Percentiles rank a stretch among this genome's conserved stretches.
Conservation (phyloP, 1,284 basidiomycete species). For the Tilletia indica region DNA sequence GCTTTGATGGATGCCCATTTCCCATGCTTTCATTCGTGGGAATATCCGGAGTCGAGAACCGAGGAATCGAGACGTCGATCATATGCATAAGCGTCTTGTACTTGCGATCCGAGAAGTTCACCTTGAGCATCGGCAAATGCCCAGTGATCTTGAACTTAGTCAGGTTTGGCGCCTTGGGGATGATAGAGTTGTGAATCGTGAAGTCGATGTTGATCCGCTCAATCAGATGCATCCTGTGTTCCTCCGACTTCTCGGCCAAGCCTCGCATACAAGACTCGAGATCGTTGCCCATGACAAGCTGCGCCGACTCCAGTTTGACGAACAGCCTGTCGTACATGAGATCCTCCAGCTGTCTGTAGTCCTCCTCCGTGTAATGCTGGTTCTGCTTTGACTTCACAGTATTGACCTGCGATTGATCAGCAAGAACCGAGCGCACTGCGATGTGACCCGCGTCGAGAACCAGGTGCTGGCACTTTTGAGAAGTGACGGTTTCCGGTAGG, state of each 20-base stretch:
- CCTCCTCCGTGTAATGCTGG: slow-evolving; percentile 81
- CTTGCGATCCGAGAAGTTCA: slow-evolving; percentile 94
- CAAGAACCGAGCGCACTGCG: slow-evolving; percentile 84
- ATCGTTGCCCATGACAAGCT: slow-evolving; percentile 88
- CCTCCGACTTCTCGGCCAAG: slow-evolving; percentile 64
- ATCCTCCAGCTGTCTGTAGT: slow-evolving; percentile 82
- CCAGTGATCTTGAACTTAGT: slow-evolving; percentile 90
- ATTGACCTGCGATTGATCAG: slow-evolving; percentile 76
- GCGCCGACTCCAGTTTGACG: slow-evolving; percentile 78
- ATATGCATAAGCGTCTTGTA: slow-evolving; percentile 92
- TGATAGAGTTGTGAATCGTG: slow-evolving; percentile 88
- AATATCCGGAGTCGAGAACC: slow-evolving; percentile 40
- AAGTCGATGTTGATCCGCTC: slow-evolving; percentile 92
- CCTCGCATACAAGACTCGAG: slow-evolving; percentile 71
- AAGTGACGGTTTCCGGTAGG: slow-evolving; percentile 80
- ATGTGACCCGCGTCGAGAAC: slow-evolving; percentile 97
- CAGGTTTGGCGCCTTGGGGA: slow-evolving; percentile 78
- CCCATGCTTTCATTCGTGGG: neutral
- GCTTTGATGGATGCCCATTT: neutral
- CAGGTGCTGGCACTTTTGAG: slow-evolving; percentile 76
- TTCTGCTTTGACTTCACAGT: slow-evolving; percentile 82
- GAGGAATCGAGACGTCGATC: slow-evolving; percentile 85
- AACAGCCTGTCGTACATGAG: slow-evolving; percentile 95
- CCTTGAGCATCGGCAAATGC: slow-evolving; percentile 78
- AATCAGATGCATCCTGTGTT: slow-evolving; percentile 66